These are phyloP conservation scores for Torrubiellomyces zombiae DNA, from an alignment of 2,329 filamentous ascomycete genomes.

Conservation along the genomic window DNA sequence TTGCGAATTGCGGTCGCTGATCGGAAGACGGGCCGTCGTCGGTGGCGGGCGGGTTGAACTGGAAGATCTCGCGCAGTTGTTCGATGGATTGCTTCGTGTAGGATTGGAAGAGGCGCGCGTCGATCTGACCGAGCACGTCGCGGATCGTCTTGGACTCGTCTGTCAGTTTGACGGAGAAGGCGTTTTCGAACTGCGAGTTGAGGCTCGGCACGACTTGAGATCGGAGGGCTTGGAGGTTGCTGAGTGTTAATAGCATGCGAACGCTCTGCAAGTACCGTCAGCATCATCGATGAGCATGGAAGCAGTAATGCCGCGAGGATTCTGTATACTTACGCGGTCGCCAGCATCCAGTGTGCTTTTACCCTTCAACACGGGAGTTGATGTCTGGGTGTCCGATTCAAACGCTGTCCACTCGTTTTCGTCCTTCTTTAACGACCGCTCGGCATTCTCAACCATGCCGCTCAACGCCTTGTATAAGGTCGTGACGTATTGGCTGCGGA, in stretches of 20 bases:
- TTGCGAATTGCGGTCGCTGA: no score
- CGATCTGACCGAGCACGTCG: constrained; percentile 81
- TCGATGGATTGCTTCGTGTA: constrained; percentile 70
- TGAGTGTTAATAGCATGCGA: constrained; percentile 83
- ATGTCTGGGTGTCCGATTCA: no score
- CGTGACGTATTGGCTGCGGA: constrained; percentile 80
- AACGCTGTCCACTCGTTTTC: constrained; percentile 47
- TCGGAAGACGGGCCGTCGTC: no score
- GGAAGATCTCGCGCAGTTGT: constrained; percentile 51
- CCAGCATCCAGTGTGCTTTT: constrained; percentile 35
- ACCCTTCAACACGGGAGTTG: constrained; percentile 20
- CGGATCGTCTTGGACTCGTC: constrained; percentile 86
- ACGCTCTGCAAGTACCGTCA: constrained; percentile 46
- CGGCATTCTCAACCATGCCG: constrained; percentile 93
- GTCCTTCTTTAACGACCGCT: constrained; percentile 49
- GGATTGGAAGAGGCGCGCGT: constrained; percentile 76
- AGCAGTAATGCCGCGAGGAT: not conserved
- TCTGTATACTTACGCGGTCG: constrained; percentile 31
- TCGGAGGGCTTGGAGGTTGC: constrained; percentile 74
- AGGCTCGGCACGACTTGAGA: constrained; percentile 70
- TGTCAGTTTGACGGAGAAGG: constrained; percentile 85
- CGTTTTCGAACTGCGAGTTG: constrained; percentile 83
- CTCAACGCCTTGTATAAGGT: constrained; percentile 88
- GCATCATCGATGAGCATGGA: not conserved
- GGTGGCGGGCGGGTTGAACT: constrained; percentile 51